Percentiles rank a stretch among this genome's conserved stretches.
phyloP scores from a whole-genome alignment of 2,329 filamentous ascomycete species.

The Curvularia spicifera region DNA sequence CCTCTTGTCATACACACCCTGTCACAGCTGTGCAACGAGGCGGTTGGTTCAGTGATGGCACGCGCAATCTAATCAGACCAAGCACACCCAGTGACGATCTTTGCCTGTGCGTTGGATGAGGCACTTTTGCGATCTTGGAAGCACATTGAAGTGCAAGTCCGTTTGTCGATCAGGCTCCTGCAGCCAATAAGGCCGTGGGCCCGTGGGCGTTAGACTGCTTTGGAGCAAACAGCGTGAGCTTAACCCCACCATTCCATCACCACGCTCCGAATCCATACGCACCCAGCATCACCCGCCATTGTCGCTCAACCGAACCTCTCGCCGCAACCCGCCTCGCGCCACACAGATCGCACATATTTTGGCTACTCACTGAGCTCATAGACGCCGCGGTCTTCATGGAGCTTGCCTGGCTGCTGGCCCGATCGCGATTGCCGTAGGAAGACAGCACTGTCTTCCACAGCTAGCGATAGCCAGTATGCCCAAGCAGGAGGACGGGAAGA shows the following conservation, averaged over 20 bases:
- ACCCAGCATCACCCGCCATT: constrained; percentile 36
- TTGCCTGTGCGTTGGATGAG: constrained; percentile 4
- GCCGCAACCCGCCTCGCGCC: constrained; percentile 9
- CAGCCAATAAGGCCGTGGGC: constrained; percentile 32
- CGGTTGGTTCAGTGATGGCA: constrained; percentile 1
- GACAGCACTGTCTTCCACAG: constrained; percentile 61
- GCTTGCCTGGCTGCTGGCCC: constrained; percentile 59
- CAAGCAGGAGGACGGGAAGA: constrained; percentile 37
- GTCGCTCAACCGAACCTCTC: constrained; percentile 28
- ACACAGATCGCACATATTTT: constrained; percentile 19
- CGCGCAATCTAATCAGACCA: constrained; percentile 3
- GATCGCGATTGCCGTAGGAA: constrained; percentile 67
- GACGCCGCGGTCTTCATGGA: constrained; percentile 58
- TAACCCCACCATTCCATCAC: constrained; percentile 49
- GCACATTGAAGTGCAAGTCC: constrained; percentile 21
- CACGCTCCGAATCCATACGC: constrained; percentile 26
- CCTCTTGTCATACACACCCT: constrained; percentile 15
- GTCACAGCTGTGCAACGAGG: constrained; percentile 11
- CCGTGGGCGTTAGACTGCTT: constrained; percentile 28
- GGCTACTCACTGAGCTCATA: constrained; percentile 26
- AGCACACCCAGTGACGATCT: neutral
- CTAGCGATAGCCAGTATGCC: constrained; percentile 56
- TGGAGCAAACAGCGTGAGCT: constrained; percentile 39
- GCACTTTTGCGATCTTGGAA: constrained; percentile 20
- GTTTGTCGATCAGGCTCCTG: constrained; percentile 27